Evolutionary conservation across 78 protist genomes (phyloP), one percentile per base, ranked within the genome.

Genomic region (Protostelium mycophagum): DNA sequence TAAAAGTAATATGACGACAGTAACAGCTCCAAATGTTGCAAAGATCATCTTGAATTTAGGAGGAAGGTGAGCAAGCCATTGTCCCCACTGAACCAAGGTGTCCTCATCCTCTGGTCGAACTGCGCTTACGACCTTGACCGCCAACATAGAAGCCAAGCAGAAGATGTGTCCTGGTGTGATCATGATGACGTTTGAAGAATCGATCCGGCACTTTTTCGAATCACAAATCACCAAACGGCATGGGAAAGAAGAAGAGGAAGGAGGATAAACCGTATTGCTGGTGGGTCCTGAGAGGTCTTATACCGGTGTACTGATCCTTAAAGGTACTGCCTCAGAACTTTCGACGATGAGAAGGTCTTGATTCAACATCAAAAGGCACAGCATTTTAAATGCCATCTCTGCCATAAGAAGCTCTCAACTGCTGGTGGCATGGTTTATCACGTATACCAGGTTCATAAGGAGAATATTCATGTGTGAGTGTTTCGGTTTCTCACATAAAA

Each of bases 351-450:
- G 91, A 92, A 85, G 37, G 88, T 95, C 37, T 89, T 97, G 38
- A 90, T 97, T 0, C 93, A 90, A 51, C 98, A 97, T 83, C 98
- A 97, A 51, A 93, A 88, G 83, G 98, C 98, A 0, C 94, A 94
- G 87, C 98, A 97, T 29, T 96, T 97, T 51, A 92, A 94, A 38
- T 97, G 98, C 85, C 36, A 63, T 28, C 38, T 88, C 85, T 97
- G 98, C 90, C 85, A 37, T 88, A 93, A 89, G 83, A 89, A 91
- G 1, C 83, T 97, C 25, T 86, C 87, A 34, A 91, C 96, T 37
- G 96, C 96, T 16, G 36, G 91, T 36, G 97, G 97, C 1, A 83
- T 97, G 93, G 94, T 95, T 16, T 89, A 89, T 1, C 98, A 97
- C 28, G 94, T 93, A 16, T 85, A 39, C 37, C 94, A 95, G 0